Evolutionary conservation across 75 land plant species (phyloP).

Genomic region (Selaginella moellendorffii): DNA sequence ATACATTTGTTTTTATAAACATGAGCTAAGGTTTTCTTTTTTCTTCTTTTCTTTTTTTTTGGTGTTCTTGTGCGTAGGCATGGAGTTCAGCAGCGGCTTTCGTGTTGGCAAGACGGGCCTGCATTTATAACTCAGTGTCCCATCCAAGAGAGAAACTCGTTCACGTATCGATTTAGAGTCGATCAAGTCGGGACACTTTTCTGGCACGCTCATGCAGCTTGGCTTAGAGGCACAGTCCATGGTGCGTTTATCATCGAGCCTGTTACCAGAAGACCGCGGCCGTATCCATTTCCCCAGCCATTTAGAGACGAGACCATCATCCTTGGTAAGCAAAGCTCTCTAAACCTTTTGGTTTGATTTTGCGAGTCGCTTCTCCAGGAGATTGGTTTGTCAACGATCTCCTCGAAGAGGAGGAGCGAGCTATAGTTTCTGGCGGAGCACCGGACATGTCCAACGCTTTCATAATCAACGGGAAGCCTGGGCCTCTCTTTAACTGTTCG

Average conservation of each 20-base stretch:
- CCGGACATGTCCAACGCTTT: neutral
- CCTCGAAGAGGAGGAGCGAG: neutral
- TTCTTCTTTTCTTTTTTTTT: neutral
- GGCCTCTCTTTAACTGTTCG: neutral
- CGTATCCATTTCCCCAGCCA: neutral
- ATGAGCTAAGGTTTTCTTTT: neutral
- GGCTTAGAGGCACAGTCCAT: slow-evolving; percentile 5
- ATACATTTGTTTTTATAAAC: neutral
- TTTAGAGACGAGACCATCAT: neutral
- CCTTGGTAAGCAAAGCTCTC: neutral
- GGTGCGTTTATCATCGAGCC: slow-evolving; percentile 2
- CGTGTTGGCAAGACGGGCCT: neutral
- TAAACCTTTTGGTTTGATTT: neutral
- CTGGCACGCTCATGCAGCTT: neutral
- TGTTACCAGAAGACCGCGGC: neutral
- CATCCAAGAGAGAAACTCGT: neutral
- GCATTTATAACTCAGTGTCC: neutral
- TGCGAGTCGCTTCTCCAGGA: neutral
- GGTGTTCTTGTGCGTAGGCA: neutral
- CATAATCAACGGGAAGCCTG: neutral
- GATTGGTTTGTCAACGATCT: neutral
- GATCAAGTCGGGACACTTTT: neutral
- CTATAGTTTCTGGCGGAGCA: neutral
- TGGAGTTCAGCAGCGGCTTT: neutral
- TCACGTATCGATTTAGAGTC: neutral